Percentiles rank a stretch among this genome's conserved stretches.
These are phyloP conservation scores for Halenospora varia DNA, from an alignment of 495 filamentous ascomycete species.

Conservation along the genomic window DNA sequence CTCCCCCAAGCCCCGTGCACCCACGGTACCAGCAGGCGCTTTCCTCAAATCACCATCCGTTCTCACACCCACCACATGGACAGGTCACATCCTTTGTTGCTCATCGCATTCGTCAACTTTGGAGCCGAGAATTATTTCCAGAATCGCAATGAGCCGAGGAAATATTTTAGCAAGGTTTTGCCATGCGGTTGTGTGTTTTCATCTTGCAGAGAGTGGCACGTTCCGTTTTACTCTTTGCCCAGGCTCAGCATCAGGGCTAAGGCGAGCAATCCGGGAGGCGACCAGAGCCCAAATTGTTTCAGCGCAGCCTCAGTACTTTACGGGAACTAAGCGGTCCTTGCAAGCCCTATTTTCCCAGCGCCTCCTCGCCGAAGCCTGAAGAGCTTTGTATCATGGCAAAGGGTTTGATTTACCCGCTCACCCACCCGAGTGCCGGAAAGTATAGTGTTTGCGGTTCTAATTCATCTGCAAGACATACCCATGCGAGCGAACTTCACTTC, in stretches of 20 bases:
- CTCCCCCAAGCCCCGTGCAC: neutral
- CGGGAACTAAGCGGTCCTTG: neutral
- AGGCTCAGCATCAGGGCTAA: neutral
- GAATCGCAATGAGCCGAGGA: conserved; percentile 1
- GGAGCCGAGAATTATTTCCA: neutral
- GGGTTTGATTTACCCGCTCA: neutral
- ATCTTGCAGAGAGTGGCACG: neutral
- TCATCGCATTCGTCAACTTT: conserved; percentile 1
- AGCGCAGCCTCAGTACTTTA: neutral
- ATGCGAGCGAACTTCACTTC: neutral
- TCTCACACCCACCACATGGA: neutral
- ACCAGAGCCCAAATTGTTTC: neutral
- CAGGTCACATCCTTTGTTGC: conserved; percentile 1
- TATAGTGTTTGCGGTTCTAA: neutral
- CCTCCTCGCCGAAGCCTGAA: neutral
- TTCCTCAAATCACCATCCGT: neutral
- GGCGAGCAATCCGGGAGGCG: neutral
- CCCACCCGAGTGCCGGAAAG: neutral
- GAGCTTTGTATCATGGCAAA: neutral
- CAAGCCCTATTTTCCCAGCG: neutral
- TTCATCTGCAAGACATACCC: neutral
- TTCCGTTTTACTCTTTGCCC: neutral
- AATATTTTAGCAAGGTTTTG: neutral
- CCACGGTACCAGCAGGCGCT: neutral
- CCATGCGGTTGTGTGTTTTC: neutral